These are phyloP conservation scores for Lanzia echinophila DNA, from an alignment of 2,329 filamentous ascomycete species.

Conservation along the genomic window DNA sequence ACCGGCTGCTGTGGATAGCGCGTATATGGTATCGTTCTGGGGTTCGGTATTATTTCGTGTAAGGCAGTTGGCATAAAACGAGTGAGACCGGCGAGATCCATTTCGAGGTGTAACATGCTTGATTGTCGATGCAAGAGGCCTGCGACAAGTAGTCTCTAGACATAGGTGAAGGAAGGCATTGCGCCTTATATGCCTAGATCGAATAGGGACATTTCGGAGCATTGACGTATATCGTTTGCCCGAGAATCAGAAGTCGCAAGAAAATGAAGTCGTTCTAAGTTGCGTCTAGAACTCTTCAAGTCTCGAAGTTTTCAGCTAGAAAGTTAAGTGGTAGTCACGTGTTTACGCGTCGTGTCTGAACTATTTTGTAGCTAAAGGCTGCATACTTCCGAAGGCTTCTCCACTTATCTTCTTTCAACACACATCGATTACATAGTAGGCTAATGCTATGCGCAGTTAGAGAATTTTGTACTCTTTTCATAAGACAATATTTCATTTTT, in stretches of 20 bases:
- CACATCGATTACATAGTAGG: no score
- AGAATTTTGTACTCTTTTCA: no score
- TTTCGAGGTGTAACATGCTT: background rate
- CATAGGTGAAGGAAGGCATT: background rate
- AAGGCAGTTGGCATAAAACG: background rate
- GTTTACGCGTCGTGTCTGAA: background rate
- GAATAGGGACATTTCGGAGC: conserved; percentile 6
- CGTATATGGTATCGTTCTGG: conserved; percentile 66
- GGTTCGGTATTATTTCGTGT: background rate
- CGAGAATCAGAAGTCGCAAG: background rate
- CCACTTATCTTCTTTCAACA: no score
- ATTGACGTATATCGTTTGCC: conserved; percentile 1
- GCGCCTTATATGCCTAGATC: background rate
- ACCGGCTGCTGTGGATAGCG: conserved; percentile 79
- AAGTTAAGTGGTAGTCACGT: no score
- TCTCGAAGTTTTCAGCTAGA: no score
- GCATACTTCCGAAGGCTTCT: no score
- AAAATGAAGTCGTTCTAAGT: background rate
- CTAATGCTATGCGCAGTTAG: no score
- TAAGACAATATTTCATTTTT: no score
- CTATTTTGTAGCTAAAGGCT: no score
- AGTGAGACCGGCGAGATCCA: background rate
- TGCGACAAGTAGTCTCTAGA: background rate
- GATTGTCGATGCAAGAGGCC: background rate
- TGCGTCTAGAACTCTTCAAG: no score